Conservation (phyloP, 352 stramenopile genomes). For the Globisporangium mamillatum region DNA sequence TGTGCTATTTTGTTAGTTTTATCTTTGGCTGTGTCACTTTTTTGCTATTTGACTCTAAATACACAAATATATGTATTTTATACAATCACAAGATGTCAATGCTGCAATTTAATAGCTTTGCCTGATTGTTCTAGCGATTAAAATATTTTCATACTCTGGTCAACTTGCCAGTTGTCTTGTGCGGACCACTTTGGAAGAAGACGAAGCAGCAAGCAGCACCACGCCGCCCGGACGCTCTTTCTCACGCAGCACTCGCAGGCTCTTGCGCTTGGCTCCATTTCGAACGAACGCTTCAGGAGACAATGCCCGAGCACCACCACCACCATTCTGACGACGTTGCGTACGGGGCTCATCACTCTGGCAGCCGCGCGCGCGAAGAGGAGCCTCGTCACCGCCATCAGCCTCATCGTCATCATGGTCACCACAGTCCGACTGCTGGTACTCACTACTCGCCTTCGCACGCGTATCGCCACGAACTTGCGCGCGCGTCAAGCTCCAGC, state of each 20-base stretch:
- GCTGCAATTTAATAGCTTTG: too few relatives aligned
- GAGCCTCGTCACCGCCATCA: neutral
- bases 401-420: neutral
- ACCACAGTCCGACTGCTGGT: neutral
- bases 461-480: neutral
- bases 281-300: neutral
- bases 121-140: too few relatives aligned
- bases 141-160: too few relatives aligned
- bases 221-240: neutral
- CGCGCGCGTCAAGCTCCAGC: neutral
- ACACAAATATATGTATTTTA: too few relatives aligned
- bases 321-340: neutral
- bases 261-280: neutral
- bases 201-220: neutral
- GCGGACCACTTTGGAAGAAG: neutral
- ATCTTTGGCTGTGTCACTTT: too few relatives aligned
- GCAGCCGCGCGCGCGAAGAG: neutral
- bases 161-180: too few relatives aligned
- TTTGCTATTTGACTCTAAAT: too few relatives aligned
- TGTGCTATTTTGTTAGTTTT: too few relatives aligned
- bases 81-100: too few relatives aligned
- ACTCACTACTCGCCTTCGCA: neutral
- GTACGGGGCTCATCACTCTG: neutral
- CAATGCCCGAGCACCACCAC: neutral
- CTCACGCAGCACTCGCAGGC: neutral